Evolutionary conservation across 1,284 basidiomycete genomes (phyloP), one percentile per base, ranked within the genome.

Genomic region (Puccinia coronata): DNA sequence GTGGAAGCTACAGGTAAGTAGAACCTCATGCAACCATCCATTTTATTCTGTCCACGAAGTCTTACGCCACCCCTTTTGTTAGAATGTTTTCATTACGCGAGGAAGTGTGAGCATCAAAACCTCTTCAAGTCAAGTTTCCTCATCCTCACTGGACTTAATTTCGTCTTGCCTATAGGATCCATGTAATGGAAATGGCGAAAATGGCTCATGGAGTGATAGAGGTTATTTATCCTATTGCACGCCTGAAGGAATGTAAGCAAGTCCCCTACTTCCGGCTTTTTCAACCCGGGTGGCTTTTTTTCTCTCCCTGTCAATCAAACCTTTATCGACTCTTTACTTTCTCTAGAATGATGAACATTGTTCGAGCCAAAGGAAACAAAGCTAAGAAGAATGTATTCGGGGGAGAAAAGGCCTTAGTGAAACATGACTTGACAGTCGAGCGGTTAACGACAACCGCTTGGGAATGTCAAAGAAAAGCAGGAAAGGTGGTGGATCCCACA

Each of bases 161-260:
- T 57, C 70, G 69, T 70, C 31, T 67, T 39, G 11, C 47, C 31
- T 67, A 20, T 18, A 81, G 80, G 72, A 81, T 41, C 71, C 71
- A 36, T 81, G 80, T 36, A 43, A 81, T 69, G 72, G 80, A 47
- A 61, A 75, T 31, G 80, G 80, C 0, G 59, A 63, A 67, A 81
- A 81, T 47, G 80, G 80, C 25, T 31, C 80, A 25, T 67, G 72
- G 63, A 75, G 55, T 36, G 80, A 72, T 16, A 67, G 51, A n/a
- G 63, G 72, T 65, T 63, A 74, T 74, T 55, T 81, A 57, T 81
- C 80, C 43, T 75, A 81, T 59, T 81, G 80, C 51, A 80, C 65
- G 11, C 70, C 79, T 34, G 79, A 80, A 25, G 79, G 79, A 72
- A 73, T 80, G 79, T 80, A 39, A 80, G 70, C 34, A 18, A 47